Evolutionary conservation across 2,329 filamentous ascomycete genomes (phyloP).

Genomic region (Colletotrichum nymphaeae): DNA sequence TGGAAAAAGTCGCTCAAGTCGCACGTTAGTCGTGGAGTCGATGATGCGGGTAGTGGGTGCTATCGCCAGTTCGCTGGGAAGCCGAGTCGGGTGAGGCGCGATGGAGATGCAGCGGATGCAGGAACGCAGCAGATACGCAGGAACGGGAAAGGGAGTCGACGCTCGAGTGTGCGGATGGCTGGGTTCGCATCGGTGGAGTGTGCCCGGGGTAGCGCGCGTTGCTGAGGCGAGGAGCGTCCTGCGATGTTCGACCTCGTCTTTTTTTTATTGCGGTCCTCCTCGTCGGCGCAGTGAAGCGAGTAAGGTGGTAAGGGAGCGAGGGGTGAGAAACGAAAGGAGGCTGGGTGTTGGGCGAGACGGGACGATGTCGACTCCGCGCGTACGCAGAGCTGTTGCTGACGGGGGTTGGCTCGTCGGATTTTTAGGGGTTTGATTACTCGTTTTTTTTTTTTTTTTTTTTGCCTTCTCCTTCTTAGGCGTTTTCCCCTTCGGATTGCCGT

Average conservation of each 20-base stretch:
- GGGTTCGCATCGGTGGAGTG: conserved; percentile 54
- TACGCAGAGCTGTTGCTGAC: conserved; percentile 29
- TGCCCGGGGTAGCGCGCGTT: conserved; percentile 41
- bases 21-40: conserved; percentile 4
- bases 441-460: not conserved
- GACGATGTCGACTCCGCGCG: conserved; percentile 31
- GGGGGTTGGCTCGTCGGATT: conserved; percentile 33
- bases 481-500: conserved; percentile 3
- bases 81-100: conserved; percentile 29
- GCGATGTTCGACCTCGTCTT: conserved; percentile 50
- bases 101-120: conserved; percentile 32
- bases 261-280: conserved; percentile 45
- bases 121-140: conserved; percentile 37
- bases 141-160: conserved; percentile 45
- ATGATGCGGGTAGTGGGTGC: conserved; percentile 16
- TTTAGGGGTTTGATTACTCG: conserved; percentile 28
- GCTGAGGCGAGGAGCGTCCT: conserved; percentile 40
- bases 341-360: conserved; percentile 30
- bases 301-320: conserved; percentile 32
- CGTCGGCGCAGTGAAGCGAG: conserved; percentile 31
- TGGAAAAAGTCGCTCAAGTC: conserved; percentile 1
- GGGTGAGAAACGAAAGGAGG: conserved; percentile 28
- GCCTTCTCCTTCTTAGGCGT: not conserved
- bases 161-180: conserved; percentile 56
- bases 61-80: conserved; percentile 22